Percentiles rank a stretch among this genome's conserved stretches.
These are phyloP conservation scores for Gnomoniopsis smithogilvyi DNA, from an alignment of 2,329 filamentous ascomycete genomes.

Conservation along the genomic window DNA sequence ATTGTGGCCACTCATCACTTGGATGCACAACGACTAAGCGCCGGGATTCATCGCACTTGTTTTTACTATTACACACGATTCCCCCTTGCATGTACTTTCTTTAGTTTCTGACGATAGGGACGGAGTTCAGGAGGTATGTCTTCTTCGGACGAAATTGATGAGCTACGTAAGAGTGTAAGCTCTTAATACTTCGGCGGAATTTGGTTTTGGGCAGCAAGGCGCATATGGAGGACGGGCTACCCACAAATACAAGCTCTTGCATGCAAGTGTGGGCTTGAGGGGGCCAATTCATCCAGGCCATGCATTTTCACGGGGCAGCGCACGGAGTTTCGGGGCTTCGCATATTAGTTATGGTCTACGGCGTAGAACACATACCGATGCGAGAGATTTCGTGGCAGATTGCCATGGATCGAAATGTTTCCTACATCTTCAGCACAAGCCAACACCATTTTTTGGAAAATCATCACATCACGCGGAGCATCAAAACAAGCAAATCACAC, in stretches of 20 bases:
- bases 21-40: not conserved
- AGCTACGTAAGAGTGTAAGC: conserved; percentile 6
- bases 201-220: conserved; percentile 11
- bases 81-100: not conserved
- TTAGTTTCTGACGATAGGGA: conserved; percentile 10
- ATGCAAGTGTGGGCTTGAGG: not conserved
- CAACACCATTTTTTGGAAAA: not conserved
- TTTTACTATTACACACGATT: not conserved
- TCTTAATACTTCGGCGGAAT: conserved; percentile 5
- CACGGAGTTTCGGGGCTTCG: conserved; percentile 16
- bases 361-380: conserved; percentile 4
- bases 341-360: conserved; percentile 10
- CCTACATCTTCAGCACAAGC: not conserved
- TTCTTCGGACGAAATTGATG: conserved; percentile 11
- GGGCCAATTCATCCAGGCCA: conserved; percentile 7
- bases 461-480: not conserved
- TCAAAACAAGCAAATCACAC: conserved; percentile 6
- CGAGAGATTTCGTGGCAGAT: not conserved
- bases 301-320: conserved; percentile 16
- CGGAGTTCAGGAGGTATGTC: conserved; percentile 13
- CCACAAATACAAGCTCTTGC: not conserved
- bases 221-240: conserved; percentile 9
- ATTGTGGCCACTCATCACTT: not conserved
- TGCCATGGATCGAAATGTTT: not conserved
- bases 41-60: not conserved